phyloP scores from a whole-genome alignment of 345 rosid genomes.

The Salix arbutifolia region DNA sequence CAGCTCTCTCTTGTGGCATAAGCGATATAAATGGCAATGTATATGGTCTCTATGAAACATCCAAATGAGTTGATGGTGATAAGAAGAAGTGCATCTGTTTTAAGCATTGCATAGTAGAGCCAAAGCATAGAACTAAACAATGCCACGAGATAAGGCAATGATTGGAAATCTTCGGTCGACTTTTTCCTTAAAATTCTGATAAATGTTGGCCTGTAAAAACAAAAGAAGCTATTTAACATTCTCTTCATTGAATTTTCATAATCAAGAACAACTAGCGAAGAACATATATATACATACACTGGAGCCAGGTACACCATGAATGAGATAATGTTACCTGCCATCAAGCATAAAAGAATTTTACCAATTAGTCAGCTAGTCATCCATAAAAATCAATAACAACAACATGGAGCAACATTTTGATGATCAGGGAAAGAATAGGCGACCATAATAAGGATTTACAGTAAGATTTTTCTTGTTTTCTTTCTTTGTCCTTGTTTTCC shows the following conservation, averaged over 20 bases:
- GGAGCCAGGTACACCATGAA: constrained; percentile 76
- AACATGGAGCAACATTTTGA: not conserved
- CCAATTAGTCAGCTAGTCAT: not conserved
- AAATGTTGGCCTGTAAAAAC: constrained; percentile 65
- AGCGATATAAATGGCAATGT: constrained; percentile 52
- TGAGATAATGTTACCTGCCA: constrained; percentile 72
- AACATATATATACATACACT: constrained; percentile 44
- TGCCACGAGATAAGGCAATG: constrained; percentile 79
- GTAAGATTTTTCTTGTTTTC: not conserved
- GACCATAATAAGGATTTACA: not conserved
- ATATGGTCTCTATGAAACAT: constrained; percentile 59
- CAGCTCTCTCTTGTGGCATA: constrained; percentile 50
- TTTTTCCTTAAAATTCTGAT: constrained; percentile 57
- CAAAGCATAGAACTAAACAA: constrained; percentile 88
- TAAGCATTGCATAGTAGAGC: constrained; percentile 75
- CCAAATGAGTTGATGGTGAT: constrained; percentile 86
- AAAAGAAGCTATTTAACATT: not conserved
- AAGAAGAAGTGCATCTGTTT: constrained; percentile 56
- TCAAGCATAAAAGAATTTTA: not conserved
- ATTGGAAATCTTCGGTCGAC: constrained; percentile 74
- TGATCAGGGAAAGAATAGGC: not conserved
- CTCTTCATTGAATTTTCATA: not conserved
- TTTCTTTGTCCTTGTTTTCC: too few species aligned
- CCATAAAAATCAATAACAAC: not conserved
- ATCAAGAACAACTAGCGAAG: not conserved